Evolutionary conservation across 805 yeast species (phyloP).

Genomic region (Saccharomycopsis sp.): DNA sequence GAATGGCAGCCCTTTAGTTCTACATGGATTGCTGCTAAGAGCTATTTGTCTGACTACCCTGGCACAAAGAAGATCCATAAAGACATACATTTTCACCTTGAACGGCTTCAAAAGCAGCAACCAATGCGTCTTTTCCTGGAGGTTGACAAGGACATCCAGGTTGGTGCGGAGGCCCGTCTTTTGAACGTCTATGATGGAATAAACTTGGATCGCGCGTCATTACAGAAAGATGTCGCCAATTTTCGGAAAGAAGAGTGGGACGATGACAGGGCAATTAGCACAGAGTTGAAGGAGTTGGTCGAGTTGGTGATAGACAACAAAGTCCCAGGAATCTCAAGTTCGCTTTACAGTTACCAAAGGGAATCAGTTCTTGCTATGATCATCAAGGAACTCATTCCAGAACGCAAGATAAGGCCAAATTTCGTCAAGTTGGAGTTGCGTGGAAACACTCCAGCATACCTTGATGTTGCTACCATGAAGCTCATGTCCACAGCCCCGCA

Average conservation of each 20-base stretch:
- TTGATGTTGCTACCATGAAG: constrained; percentile 31
- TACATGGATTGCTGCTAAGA: background rate
- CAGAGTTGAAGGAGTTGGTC: constrained; percentile 19
- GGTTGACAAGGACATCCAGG: constrained; percentile 5
- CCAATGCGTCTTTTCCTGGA: constrained; percentile 18
- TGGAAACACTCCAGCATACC: constrained; percentile 26
- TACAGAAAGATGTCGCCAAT: constrained; percentile 12
- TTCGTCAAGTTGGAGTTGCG: constrained; percentile 26
- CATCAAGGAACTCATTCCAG: constrained; percentile 39
- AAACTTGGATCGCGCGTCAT: background rate
- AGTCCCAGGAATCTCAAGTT: constrained; percentile 43
- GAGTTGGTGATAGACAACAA: constrained; percentile 27
- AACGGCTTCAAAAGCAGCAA: constrained; percentile 30
- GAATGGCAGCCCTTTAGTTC: constrained; percentile 17
- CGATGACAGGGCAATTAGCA: background rate
- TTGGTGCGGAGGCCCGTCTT: constrained; percentile 24
- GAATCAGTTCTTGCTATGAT: constrained; percentile 56
- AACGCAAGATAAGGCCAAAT: constrained; percentile 32
- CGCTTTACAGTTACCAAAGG: constrained; percentile 52
- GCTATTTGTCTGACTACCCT: background rate
- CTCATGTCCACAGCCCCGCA: constrained; percentile 35
- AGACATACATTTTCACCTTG: constrained; percentile 28
- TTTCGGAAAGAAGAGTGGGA: background rate
- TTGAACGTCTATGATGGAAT: constrained; percentile 33
- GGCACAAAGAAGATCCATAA: background rate